Evolutionary conservation across 1,139 yeast genomes (phyloP).

Genomic region (Yamadazyma taylorii): DNA sequence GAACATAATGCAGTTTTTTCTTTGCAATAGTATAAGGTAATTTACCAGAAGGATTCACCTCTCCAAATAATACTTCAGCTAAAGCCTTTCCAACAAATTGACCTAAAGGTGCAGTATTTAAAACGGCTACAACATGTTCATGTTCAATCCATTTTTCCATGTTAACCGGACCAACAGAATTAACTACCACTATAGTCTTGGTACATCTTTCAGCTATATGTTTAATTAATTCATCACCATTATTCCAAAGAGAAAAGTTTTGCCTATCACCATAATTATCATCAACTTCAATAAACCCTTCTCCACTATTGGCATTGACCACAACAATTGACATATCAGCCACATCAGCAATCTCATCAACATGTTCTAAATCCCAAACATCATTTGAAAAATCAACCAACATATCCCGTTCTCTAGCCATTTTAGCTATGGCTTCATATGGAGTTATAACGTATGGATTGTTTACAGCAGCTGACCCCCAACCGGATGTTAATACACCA

Average conservation of each 20-base stretch:
- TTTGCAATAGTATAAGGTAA: constrained; percentile 64
- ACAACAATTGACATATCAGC: constrained; percentile 56
- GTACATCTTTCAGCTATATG: constrained; percentile 48
- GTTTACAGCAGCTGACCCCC: constrained; percentile 55
- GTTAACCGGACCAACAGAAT: constrained; percentile 60
- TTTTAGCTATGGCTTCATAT: constrained; percentile 47
- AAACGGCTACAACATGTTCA: constrained; percentile 56
- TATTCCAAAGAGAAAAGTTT: constrained; percentile 58
- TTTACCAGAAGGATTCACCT: constrained; percentile 59
- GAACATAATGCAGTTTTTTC: constrained; percentile 54
- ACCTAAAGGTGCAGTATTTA: constrained; percentile 59
- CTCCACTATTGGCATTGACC: constrained; percentile 56
- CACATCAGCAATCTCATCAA: constrained; percentile 45
- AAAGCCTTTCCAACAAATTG: constrained; percentile 49
- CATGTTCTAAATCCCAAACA: constrained; percentile 44
- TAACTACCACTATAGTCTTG: constrained; percentile 58
- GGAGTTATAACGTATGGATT: constrained; percentile 59
- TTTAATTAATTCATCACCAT: constrained; percentile 55
- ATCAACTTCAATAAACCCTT: constrained; percentile 58
- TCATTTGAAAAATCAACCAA: constrained; percentile 45
- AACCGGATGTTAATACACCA: constrained; percentile 50
- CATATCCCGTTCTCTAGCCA: constrained; percentile 44
- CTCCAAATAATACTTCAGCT: constrained; percentile 53
- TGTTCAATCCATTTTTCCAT: constrained; percentile 60
- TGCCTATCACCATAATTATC: constrained; percentile 61